These are phyloP conservation scores for Bipolaris gigantea DNA, from an alignment of 2,329 filamentous ascomycete genomes.

Conservation along the genomic window DNA sequence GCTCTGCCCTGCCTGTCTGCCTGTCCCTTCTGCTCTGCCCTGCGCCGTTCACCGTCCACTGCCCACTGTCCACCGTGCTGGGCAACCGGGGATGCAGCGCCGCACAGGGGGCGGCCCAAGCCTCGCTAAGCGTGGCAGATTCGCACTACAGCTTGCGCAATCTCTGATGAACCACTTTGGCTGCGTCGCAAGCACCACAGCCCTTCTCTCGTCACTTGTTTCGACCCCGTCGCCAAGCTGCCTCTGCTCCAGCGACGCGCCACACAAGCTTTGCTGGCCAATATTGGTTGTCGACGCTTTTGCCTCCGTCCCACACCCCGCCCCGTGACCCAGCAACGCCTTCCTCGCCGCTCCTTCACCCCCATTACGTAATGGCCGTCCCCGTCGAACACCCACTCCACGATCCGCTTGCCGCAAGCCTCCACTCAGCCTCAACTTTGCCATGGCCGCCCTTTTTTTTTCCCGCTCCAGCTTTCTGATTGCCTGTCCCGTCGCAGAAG, in stretches of 20 bases:
- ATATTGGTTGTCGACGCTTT: constrained; percentile 1
- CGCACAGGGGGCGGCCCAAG: constrained; percentile 10
- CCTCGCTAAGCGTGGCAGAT: constrained; percentile 14
- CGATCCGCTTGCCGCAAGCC: neutral
- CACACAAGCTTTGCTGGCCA: constrained; percentile 11
- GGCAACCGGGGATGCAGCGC: constrained; percentile 1
- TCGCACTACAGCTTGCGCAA: constrained; percentile 20
- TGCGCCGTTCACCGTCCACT: neutral
- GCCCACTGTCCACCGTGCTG: neutral
- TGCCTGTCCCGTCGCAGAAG: neutral
- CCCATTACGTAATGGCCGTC: constrained; percentile 9
- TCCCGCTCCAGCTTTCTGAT: neutral
- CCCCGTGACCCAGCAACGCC: too few species aligned
- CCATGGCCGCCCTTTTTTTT: neutral
- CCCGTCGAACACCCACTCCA: neutral
- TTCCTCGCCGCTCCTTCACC: neutral
- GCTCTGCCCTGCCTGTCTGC: neutral
- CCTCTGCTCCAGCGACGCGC: neutral
- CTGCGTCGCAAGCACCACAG: constrained; percentile 9
- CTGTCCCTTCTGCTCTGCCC: too few species aligned
- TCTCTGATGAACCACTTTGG: constrained; percentile 13
- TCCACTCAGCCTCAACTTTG: too few species aligned
- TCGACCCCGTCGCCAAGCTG: constrained; percentile 7
- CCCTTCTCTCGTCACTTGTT: constrained; percentile 2
- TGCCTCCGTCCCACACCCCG: neutral